Base-by-base conservation (phyloP, 2,329 filamentous ascomycete species). In the Fusarium graminum region DNA sequence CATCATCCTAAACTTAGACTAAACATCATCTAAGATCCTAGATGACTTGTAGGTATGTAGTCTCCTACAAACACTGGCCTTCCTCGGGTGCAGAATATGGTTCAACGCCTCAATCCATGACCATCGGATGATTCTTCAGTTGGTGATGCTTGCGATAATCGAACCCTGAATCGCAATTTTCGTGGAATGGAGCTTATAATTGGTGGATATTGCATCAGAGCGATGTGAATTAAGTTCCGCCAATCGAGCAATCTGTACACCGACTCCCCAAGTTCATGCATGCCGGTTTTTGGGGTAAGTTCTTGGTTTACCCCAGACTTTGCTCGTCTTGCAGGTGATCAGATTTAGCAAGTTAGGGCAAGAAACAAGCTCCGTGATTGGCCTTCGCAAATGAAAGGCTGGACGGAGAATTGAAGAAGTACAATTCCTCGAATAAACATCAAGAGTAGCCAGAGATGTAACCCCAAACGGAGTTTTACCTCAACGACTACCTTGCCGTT, bases 381-480 rank as follows among this genome's bases (percentile, higher is more conserved):
- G 44, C 6, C 14, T 57, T 8, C 9, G n/a, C 50, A 26, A 44
- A 41, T 14, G 19, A 36, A 7, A 16, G 12, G 25, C 19, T 8
- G 32, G 65, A 53, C 65, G 65, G 65, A 68, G 19, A 53, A 68
- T 56, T 47, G 22, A 25, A 22, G 11, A 13, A 14, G 11, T 17
- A 22, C 34, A 29, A 66, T 68, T 56, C 65, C 65, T 69, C 65
- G 57, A 68, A 68, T 68, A 30, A 67, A 50, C 34, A 22, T 44
- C 22, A 28, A 26, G 13, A 4, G 12, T 17, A 7, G 42, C 8
- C 44, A 13, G 42, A 50, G 39, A 66, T 68, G 65, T 66, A 68
- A 68, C 65, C 52, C 42, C 25, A 50, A 28, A 65, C 65, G 65
- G 65, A 68, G 65, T 67, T 61, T 68, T 51, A 54, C 42, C 46